These are phyloP conservation scores for Echeveria elegans DNA, from an alignment of 164 flowering plant genomes.

Conservation along the genomic window DNA sequence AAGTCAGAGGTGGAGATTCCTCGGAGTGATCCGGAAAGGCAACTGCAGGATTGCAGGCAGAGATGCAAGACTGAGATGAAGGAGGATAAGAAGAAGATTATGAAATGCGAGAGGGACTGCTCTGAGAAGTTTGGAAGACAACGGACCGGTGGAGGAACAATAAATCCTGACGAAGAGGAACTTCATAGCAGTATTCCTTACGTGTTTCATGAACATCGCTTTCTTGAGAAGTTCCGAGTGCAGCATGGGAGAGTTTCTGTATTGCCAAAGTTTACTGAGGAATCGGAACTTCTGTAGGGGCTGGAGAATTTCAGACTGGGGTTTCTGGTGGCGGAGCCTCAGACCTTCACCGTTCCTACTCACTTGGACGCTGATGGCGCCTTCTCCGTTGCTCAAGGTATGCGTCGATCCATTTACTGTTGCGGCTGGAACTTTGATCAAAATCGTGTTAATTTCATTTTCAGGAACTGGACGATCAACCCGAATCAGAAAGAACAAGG, in stretches of 20 bases:
- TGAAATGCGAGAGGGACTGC: background rate
- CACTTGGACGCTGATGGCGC: slow-evolving; percentile 10
- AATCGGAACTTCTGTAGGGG: slow-evolving; percentile 4
- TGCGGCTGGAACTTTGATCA: too few species aligned
- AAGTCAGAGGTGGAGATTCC: too few species aligned
- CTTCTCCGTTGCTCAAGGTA: slow-evolving; percentile 9
- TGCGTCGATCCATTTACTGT: too few species aligned
- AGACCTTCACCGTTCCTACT: slow-evolving; percentile 9
- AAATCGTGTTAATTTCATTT: too few species aligned
- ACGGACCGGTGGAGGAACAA: too few species aligned
- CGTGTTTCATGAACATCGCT: slow-evolving; percentile 31
- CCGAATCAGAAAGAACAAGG: slow-evolving; percentile 15
- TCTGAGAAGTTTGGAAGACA: background rate
- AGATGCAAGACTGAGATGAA: background rate
- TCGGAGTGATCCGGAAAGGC: background rate
- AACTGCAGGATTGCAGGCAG: background rate
- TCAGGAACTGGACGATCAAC: slow-evolving; percentile 33
- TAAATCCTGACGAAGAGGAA: too few species aligned
- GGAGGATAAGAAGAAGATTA: background rate
- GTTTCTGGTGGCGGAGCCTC: slow-evolving; percentile 33
- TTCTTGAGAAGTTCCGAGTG: slow-evolving; percentile 15
- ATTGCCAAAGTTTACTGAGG: slow-evolving; percentile 27
- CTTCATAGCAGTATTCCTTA: slow-evolving; percentile 43
- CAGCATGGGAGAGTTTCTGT: slow-evolving; percentile 33
- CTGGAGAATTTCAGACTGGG: slow-evolving; percentile 7